Base-by-base conservation (phyloP, 2,329 filamentous ascomycete species). In the Neodidymelliopsis sp. region DNA sequence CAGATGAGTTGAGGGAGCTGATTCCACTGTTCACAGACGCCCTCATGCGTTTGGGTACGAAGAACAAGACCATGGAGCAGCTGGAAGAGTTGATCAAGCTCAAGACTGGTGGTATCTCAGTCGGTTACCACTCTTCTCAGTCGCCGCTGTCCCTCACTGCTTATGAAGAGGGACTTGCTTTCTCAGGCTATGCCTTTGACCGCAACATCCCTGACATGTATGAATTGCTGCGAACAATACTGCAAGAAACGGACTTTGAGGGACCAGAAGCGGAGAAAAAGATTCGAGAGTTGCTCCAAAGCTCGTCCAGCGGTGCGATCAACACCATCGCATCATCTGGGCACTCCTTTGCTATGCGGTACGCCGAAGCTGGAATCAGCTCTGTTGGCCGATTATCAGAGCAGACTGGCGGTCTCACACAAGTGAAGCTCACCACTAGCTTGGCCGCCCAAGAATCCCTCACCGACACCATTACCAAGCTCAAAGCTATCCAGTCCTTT, bases 1-100 rank as follows among this genome's bases (percentile, higher is more conserved):
- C 93, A 0, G 87, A 93, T 53, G 90, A 97, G 55, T 81, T 97
- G 41, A 84, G 94, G 41, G 81, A 90, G 60, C 79, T 97, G 49
- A 83, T 97, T 36, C 94, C 94, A 0, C 77, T 99, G 0, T 97
- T 97, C 69, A 91, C 90, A 11, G 92, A 96, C 67, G 87, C 89
- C 27, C 86, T 99, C 53, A 94, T 97, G 89, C 88, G 94, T 15
- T 82, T 99, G 7, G 94, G 94, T 11, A 99, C 93, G 2, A 89
- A 88, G 62, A 84, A 86, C 51, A 89, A 89, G 80, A 86, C 86
- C 0, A 97, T 96, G 88, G 94, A 97, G 71, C 87, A 97, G 71
- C 83, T 97, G 40, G 94, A 99, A 73, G 94, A 97, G 66, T 75
- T 92, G 45, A 97, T 99, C 72, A 97, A 97, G 73, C 81, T 97